Base-by-base conservation (phyloP, 805 yeast genomes). In the Hanseniaspora clermontiae region DNA sequence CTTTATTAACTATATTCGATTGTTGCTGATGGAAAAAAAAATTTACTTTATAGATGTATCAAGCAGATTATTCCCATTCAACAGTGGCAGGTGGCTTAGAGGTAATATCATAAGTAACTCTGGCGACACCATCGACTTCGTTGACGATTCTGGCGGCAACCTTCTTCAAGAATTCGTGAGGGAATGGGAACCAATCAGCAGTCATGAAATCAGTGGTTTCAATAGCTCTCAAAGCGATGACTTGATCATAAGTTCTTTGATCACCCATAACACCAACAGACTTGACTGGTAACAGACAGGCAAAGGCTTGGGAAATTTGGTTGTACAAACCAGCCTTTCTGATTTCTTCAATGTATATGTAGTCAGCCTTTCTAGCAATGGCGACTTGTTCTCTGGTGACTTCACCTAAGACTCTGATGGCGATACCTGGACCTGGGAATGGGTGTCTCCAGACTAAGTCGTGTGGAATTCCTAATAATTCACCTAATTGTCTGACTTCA, bases 341-440 rank as follows among this genome's bases (percentile, higher is more conserved):
- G 71, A 93, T 93, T 77, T 93, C 99, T 73, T 87, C 95, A 68
- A 93, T 93, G 78, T 87, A 93, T 66, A 93, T 93, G 72, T 76
- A 78, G 71, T 93, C 99, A 60, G 99, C 98, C 70, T 88, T 91
- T 74, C 97, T 85, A 47, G 97, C 98, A 68, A 93, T 93, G 68
- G 82, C 91, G 58, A 93, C 93, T 76, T 93, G 98, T 62, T 77
- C 82, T 63, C 81, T 85, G 59, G 96, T 87, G 61, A 93, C 97
- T 75, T 91, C 97, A 64, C 99, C 99, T 50, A 93, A 77, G 57
- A 93, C 95, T 74, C 99, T 84, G 71, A 93, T 93, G 64, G 97
- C 99, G 69, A 93, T 86, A 77, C 99, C 99, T 70, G 99, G 99
- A 70, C 99, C 99, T 66, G 99, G 99, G 95, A 93, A 93, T 58